Evolutionary conservation across 2,329 filamentous ascomycete species (phyloP).

Genomic region (Microthyrium microscopicum): DNA sequence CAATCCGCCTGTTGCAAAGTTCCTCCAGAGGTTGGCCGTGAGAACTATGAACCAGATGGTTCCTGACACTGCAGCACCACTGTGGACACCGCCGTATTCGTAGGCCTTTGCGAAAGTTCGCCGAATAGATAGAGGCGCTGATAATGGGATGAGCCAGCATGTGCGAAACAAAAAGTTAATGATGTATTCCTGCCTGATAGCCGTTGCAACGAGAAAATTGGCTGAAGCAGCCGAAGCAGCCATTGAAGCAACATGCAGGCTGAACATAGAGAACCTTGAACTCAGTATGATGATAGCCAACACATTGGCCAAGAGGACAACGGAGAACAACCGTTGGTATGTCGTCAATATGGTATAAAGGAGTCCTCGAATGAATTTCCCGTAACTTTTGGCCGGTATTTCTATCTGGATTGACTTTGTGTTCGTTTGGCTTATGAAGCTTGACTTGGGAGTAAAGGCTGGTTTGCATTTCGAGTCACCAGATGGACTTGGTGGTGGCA

Average conservation of each 20-base stretch:
- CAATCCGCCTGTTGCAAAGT: constrained; percentile 19
- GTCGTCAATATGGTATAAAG: neutral
- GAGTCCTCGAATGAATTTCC: no score
- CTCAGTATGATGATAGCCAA: constrained; percentile 13
- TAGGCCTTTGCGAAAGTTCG: constrained; percentile 23
- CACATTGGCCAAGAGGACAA: constrained; percentile 24
- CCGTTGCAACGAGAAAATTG: constrained; percentile 18
- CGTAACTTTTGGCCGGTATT: no score
- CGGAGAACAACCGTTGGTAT: constrained; percentile 23
- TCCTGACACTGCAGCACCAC: constrained; percentile 19
- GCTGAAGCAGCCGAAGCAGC: constrained; percentile 17
- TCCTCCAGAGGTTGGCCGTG: no score
- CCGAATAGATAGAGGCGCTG: constrained; percentile 19
- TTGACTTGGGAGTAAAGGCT: no score
- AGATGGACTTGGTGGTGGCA: no score
- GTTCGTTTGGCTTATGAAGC: no score
- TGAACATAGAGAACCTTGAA: no score
- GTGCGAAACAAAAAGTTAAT: constrained; percentile 23
- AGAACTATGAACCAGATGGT: constrained; percentile 29
- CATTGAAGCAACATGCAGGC: no score
- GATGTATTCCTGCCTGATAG: constrained; percentile 23
- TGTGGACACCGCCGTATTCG: constrained; percentile 24
- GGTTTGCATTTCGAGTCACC: no score
- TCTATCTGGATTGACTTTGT: no score
- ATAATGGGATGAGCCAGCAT: constrained; percentile 16